Conservation (phyloP, 805 yeast genomes). For the Kuraishia ogatae region DNA sequence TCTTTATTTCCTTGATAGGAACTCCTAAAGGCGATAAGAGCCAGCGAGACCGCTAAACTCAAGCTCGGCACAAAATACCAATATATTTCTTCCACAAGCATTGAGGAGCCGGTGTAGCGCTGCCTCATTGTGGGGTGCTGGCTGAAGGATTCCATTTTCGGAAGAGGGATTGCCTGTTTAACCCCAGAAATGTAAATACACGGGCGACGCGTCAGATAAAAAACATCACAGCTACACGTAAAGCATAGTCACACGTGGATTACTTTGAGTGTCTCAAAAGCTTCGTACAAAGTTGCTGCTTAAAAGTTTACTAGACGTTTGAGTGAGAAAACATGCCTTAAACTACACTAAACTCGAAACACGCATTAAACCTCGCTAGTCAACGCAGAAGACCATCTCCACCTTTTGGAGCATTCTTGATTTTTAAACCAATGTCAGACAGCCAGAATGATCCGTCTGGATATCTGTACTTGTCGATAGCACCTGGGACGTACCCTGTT, state of each 20-base stretch:
- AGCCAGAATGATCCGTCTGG: conserved; percentile 17
- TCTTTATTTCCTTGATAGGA: background rate
- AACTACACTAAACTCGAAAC: no score
- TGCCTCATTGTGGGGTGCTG: background rate
- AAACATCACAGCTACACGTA: no score
- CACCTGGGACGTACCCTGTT: conserved; percentile 8
- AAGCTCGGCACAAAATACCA: no score
- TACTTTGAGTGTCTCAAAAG: background rate
- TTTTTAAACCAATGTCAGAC: conserved; percentile 14
- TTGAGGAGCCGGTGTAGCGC: no score
- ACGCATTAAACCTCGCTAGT: no score
- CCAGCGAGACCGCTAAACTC: no score
- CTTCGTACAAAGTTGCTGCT: background rate
- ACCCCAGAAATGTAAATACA: background rate
- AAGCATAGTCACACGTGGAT: no score
- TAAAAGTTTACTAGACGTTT: background rate
- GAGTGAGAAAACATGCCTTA: background rate
- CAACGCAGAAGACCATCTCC: conserved; percentile 2
- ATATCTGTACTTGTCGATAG: conserved; percentile 11
- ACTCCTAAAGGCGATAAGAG: background rate
- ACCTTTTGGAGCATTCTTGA: conserved; percentile 4
- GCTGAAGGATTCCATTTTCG: background rate
- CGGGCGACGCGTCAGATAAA: background rate
- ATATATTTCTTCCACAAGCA: no score
- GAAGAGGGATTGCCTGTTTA: background rate